Conservation (phyloP, 305 asterid species). For the Plantago coronopus region DNA sequence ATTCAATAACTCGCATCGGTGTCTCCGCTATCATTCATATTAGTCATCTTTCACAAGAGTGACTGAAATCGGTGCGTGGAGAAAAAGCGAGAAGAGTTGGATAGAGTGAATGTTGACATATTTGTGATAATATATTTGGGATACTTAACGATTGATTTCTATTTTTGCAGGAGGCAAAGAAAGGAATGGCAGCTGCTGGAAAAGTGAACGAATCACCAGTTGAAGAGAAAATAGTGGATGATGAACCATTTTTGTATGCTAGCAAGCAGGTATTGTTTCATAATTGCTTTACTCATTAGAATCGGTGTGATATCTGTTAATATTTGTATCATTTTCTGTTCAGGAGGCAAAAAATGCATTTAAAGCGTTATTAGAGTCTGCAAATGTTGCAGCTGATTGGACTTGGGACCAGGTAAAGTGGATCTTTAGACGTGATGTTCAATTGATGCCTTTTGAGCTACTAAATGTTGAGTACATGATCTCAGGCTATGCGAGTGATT, state of each 20-base stretch:
- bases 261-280: conserved; percentile 69
- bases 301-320: conserved; percentile 12
- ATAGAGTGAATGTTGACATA: background rate
- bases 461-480: conserved; percentile 24
- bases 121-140: background rate
- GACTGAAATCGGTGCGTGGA: background rate
- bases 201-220: conserved; percentile 41
- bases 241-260: conserved; percentile 66
- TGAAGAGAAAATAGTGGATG: conserved; percentile 67
- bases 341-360: conserved; percentile 97
- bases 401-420: conserved; percentile 88
- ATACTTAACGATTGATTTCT: background rate
- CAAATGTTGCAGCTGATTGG: conserved; percentile 91
- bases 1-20: background rate
- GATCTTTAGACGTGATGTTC: conserved; percentile 20
- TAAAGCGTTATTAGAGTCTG: conserved; percentile 78
- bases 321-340: conserved; percentile 17
- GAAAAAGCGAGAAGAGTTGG: conserved; percentile 13
- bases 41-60: conserved; percentile 1
- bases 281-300: conserved; percentile 20
- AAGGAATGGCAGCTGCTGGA: conserved; percentile 47
- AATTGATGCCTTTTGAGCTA: conserved; percentile 15
- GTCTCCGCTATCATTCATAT: conserved; percentile 4
- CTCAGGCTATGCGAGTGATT: conserved; percentile 89
- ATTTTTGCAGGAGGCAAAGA: conserved; percentile 55